Percentiles rank a stretch among this genome's conserved stretches.
These are phyloP conservation scores for Phalaenopsis equestris DNA, from an alignment of 106 monocot species.

Conservation along the genomic window DNA sequence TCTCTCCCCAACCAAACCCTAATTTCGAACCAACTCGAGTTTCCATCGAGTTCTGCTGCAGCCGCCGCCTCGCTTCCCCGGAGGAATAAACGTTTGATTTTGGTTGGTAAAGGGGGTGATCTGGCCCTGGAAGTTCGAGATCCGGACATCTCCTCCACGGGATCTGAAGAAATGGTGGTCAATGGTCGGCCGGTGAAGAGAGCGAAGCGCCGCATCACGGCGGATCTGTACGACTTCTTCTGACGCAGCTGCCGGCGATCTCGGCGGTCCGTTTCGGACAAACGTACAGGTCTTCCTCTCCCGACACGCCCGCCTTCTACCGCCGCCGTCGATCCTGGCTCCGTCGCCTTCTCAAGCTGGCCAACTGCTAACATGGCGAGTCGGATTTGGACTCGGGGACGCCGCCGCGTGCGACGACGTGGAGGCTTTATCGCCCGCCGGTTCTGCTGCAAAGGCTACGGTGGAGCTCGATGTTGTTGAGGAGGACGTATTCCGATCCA, in stretches of 20 bases:
- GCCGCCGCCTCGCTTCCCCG: background rate
- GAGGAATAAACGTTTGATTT: background rate
- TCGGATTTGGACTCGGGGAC: conserved; percentile 24
- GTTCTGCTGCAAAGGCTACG: conserved; percentile 4
- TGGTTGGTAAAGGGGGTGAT: background rate
- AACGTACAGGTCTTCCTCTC: conserved; percentile 52
- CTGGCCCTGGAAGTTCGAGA: conserved; percentile 12
- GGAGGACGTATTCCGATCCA: conserved; percentile 69
- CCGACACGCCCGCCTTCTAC: conserved; percentile 32
- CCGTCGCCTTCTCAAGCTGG: conserved; percentile 14
- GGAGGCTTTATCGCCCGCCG: background rate
- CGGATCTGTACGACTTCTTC: conserved; percentile 51
- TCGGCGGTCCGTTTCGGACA: conserved; percentile 50
- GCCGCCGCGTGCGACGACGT: background rate
- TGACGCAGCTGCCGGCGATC: conserved; percentile 11
- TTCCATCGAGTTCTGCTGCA: background rate
- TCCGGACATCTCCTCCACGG: conserved; percentile 1
- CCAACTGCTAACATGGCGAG: conserved; percentile 52
- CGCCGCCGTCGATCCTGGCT: conserved; percentile 26
- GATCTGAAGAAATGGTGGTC: conserved; percentile 36
- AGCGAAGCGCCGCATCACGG: conserved; percentile 53
- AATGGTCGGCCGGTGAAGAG: conserved; percentile 72
- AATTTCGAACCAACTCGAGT: conserved; percentile 2
- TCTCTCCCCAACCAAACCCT: conserved; percentile 2
- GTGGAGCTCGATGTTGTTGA: conserved; percentile 74